Evolutionary conservation across 2,329 filamentous ascomycete species (phyloP), one percentile per base, ranked within the genome.

Genomic region (Trichoderma afroharzianum): DNA sequence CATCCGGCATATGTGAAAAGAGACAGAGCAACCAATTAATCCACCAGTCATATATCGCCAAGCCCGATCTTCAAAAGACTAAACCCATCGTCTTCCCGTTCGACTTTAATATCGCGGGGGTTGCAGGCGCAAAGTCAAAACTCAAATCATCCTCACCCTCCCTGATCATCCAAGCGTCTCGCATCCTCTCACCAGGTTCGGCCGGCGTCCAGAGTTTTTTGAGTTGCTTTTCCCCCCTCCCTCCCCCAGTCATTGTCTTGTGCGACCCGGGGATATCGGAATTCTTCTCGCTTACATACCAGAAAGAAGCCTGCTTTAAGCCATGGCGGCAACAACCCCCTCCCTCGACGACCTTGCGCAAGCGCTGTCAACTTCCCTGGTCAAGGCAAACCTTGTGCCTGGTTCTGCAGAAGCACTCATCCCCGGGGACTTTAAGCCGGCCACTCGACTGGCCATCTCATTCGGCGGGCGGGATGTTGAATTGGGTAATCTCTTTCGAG

Each of bases 371-470:
- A 73, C 32, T 68, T 81, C 82, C 24, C 77, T 85, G 12, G 74
- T 77, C n/a, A 74, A 80, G 30, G 81, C 81, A 21, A 78, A 78
- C 28, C 79, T 85, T n/a, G 79, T 82, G 3, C 83, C 83, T 4
- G 83, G 83, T 11, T 71, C 79, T 3, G 82, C 82, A n/a, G 75
- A 76, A 9, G 74, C 47, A 15, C 74, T 87, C 57, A 83, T 87
- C 53, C 81, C 84, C 0, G 73, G 77, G 11, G 74, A 73, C 30
- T 87, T 87, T 76, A 78, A 77, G 58, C 84, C 85, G 1, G 79
- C 78, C 4, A 81, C 82, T 6, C 73, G 81, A 39, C 80, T 87
- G 6, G 72, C 73, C 8, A 76, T 87, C 15, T 75, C 78, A 11
- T 81, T 81, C 66, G 78, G 76, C 4, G 81, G 70, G n/a, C 80